These are phyloP conservation scores for Amyloporia xantha DNA, from an alignment of 768 basidiomycete species.

Conservation along the genomic window DNA sequence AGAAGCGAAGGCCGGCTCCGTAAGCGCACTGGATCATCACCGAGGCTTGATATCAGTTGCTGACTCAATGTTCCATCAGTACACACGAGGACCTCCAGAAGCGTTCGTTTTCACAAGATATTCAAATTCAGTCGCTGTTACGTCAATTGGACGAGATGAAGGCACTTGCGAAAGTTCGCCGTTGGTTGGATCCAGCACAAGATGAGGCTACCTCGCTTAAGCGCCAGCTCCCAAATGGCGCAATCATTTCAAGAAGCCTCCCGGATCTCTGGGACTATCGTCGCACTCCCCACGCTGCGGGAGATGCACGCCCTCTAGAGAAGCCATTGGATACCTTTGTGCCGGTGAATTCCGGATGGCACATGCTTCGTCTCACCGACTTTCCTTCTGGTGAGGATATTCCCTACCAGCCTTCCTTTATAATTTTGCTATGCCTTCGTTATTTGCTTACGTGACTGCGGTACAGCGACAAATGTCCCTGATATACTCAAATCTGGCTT, in stretches of 20 bases:
- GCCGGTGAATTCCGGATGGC: no score
- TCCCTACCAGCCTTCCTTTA: slow-evolving; percentile 41
- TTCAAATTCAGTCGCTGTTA: slow-evolving; percentile 7
- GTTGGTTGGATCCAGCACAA: slow-evolving; percentile 4
- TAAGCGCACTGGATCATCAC: slow-evolving; percentile 26
- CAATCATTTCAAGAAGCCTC: no score
- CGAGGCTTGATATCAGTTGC: neutral
- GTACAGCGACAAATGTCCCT: neutral
- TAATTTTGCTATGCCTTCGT: slow-evolving; percentile 36
- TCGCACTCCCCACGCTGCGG: no score
- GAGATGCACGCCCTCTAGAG: no score
- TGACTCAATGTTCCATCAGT: slow-evolving; percentile 22
- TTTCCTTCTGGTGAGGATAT: no score
- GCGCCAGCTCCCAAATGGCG: no score
- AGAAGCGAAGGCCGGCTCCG: slow-evolving; percentile 55
- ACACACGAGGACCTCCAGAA: slow-evolving; percentile 50
- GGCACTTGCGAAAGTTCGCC: slow-evolving; percentile 15
- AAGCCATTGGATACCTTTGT: no score
- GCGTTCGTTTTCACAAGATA: slow-evolving; percentile 26
- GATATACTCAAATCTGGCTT: neutral
- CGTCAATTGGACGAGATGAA: slow-evolving; percentile 5
- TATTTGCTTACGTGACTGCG: neutral
- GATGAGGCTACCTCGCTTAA: slow-evolving; percentile 9
- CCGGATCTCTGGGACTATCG: no score
- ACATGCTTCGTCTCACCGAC: no score